A percentile compares a stretch with the other conserved stretches of the same genome.
phyloP scores from a whole-genome alignment of 2,329 filamentous ascomycete genomes.

The Hypoxylon sp. region DNA sequence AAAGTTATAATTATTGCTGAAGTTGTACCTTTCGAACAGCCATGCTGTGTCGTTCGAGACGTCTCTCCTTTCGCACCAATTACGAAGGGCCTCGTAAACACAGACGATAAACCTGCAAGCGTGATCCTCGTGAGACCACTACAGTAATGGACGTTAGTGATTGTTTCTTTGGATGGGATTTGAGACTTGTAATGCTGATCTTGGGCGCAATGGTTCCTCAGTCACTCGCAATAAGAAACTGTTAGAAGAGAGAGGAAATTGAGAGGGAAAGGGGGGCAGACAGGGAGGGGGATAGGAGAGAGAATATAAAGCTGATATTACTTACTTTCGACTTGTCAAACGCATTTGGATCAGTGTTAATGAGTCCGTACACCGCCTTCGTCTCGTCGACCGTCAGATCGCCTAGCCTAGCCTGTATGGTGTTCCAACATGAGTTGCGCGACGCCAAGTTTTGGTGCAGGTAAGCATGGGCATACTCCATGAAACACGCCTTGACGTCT shows the following conservation, averaged over 20 bases:
- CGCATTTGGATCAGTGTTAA: neutral
- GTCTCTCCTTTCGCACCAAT: neutral
- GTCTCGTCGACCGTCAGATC: neutral
- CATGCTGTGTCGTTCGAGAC: neutral
- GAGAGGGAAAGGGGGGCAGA: too few species aligned
- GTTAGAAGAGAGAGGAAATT: neutral
- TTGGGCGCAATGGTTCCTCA: too few species aligned
- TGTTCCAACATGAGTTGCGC: neutral
- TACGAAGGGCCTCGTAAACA: neutral
- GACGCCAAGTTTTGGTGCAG: neutral
- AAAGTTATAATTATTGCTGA: neutral
- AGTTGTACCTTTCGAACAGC: neutral
- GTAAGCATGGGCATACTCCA: constrained; percentile 2
- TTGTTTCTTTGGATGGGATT: too few species aligned
- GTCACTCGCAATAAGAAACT: too few species aligned
- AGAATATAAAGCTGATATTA: neutral
- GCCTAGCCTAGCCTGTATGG: neutral
- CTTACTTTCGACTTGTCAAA: neutral
- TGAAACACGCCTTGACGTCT: neutral
- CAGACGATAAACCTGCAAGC: constrained; percentile 12
- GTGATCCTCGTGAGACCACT: constrained; percentile 20
- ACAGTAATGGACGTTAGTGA: neutral
- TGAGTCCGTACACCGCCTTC: neutral
- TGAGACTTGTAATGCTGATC: too few species aligned
- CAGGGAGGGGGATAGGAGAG: too few species aligned